Conservation (phyloP, 2,329 filamentous ascomycete genomes). For the Fusarium beomiforme region DNA sequence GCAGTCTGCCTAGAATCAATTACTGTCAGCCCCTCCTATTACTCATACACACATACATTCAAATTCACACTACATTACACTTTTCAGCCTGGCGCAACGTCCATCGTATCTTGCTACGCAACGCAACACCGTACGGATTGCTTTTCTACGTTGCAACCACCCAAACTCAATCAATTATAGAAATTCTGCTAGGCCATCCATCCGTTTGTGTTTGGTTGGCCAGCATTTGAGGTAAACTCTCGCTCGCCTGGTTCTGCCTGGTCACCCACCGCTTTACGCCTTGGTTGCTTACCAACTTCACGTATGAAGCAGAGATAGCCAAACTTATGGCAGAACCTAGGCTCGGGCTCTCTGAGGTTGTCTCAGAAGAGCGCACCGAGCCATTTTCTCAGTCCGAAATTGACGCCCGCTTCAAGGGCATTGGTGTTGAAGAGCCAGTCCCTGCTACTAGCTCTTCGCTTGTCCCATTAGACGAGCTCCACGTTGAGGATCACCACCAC, state of each 20-base stretch:
- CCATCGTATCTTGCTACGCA: conserved; percentile 29
- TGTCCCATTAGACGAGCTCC: conserved; percentile 64
- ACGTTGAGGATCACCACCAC: conserved; percentile 62
- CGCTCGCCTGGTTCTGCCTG: conserved; percentile 20
- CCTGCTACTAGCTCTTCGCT: conserved; percentile 52
- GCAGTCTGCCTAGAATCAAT: conserved; percentile 8
- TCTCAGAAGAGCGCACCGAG: conserved; percentile 65
- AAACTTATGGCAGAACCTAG: conserved; percentile 59
- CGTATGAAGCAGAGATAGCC: conserved; percentile 45
- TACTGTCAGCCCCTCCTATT: conserved; percentile 22
- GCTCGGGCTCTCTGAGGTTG: conserved; percentile 50
- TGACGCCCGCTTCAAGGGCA: conserved; percentile 58
- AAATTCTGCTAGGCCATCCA: conserved; percentile 15
- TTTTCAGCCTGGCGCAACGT: conserved; percentile 36
- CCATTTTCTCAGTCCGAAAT: conserved; percentile 67
- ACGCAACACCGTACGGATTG: conserved; percentile 26
- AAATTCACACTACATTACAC: conserved; percentile 16
- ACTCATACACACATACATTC: conserved; percentile 27
- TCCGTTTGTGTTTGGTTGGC: conserved; percentile 36
- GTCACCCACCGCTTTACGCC: conserved; percentile 23
- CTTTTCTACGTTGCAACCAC: conserved; percentile 26
- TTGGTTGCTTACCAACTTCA: conserved; percentile 41
- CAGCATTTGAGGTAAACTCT: conserved; percentile 39
- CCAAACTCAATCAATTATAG: conserved; percentile 19
- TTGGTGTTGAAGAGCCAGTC: conserved; percentile 57